Base-by-base conservation (phyloP, 2,329 filamentous ascomycete species). In the Phoma sp. region DNA sequence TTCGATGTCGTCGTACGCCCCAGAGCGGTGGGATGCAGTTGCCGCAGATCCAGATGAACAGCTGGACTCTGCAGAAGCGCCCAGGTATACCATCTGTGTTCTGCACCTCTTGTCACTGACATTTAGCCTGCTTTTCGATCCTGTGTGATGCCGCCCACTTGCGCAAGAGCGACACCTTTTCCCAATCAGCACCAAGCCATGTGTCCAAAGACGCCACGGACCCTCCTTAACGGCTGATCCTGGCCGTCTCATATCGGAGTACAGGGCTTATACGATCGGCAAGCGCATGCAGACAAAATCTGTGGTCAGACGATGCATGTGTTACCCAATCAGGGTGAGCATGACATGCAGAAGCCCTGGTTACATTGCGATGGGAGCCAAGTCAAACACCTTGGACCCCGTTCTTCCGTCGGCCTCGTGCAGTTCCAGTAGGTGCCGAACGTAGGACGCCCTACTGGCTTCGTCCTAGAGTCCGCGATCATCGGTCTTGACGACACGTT, bases 281-380 rank as follows among this genome's bases (percentile, higher is more conserved):
- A 39, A 52, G 53, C 48, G 33, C 40, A 47, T 44, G 22, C 43
- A 40, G 38, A 44, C 53, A 45, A 43, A 44, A 47, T 23, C 29
- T 33, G 4, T 27, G 11, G 55, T 60, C 57, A 57, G 54, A 60
- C 52, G 53, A 57, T 33, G 40, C 40, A 7, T 30, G 42, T 44
- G 36, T 42, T 39, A 39, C 46, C 54, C 55, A 57, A 57, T 60
- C 50, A 49, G 24, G 11, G 29, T 46, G 11, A 40, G 56, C 25
- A 51, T 48, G 57, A 48, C 48, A 59, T 40, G 57, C 46, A 54
- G 47, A 30, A 42, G 30, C 35, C 38, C 30, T 33, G 7, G 24
- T 29, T 30, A 37, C 27, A 55, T 36, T 41, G 37, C 37, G 46
- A 29, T 42, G 42, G n/a, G 4, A 22, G 53, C 39, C 50, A 47